These are phyloP conservation scores for Scheffersomyces lignosus DNA, from an alignment of 805 yeast genomes.

Conservation along the genomic window DNA sequence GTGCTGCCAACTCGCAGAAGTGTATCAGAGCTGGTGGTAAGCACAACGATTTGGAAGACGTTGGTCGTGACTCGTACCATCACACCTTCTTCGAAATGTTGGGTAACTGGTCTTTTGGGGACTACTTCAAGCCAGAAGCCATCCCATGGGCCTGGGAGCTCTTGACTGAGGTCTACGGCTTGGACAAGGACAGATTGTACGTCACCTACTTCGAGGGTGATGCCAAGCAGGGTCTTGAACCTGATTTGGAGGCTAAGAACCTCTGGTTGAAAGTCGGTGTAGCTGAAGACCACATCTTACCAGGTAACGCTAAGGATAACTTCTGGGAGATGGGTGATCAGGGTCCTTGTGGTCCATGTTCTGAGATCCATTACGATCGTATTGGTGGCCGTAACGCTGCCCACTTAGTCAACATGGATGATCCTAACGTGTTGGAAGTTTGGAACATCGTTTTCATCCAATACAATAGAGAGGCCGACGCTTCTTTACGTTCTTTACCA, in stretches of 20 bases:
- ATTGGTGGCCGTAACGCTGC: conserved; percentile 98
- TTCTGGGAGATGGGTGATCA: conserved; percentile 99
- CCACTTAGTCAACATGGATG: conserved; percentile 88
- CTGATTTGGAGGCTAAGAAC: conserved; percentile 91
- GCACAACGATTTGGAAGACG: conserved; percentile 97
- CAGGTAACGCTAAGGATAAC: conserved; percentile 88
- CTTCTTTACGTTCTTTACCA: conserved; percentile 78
- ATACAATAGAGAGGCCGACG: conserved; percentile 90
- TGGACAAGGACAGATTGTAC: conserved; percentile 76
- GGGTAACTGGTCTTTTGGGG: conserved; percentile 99
- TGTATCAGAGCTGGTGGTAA: conserved; percentile 99
- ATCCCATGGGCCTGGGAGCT: conserved; percentile 88
- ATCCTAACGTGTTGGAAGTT: conserved; percentile 95
- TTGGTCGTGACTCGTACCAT: conserved; percentile 96
- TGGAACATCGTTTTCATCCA: conserved; percentile 99
- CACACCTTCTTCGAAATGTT: conserved; percentile 99
- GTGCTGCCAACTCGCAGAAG: conserved; percentile 95
- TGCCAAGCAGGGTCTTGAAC: conserved; percentile 72
- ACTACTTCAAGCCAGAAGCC: conserved; percentile 95
- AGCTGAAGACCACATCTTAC: conserved; percentile 85
- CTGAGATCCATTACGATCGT: conserved; percentile 96
- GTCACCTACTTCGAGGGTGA: conserved; percentile 98
- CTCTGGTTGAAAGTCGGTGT: conserved; percentile 89
- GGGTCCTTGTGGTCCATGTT: conserved; percentile 99
- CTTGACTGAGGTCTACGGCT: conserved; percentile 80